Conservation (phyloP, 257 asterid genomes). For the Fraxinus pennsylvanica region DNA sequence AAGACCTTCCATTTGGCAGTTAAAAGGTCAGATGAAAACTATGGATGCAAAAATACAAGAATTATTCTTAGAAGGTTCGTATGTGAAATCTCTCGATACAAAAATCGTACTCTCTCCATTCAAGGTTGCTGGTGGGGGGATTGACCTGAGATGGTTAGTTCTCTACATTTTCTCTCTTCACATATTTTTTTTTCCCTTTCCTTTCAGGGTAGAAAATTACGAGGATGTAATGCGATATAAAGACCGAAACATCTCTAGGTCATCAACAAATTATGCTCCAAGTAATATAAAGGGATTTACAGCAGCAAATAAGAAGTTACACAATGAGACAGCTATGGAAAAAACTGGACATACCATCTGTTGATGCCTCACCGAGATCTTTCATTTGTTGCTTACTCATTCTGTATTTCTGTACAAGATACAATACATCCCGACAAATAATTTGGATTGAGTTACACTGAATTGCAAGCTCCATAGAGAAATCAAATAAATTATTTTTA, state of each 20-base stretch:
- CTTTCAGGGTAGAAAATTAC: neutral
- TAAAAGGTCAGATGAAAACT: slow-evolving; percentile 23
- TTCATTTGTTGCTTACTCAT: slow-evolving; percentile 85
- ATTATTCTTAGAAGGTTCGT: neutral
- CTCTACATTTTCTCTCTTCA: neutral
- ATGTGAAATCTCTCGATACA: too few relatives aligned
- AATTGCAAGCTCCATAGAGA: slow-evolving; percentile 13
- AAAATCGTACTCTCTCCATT: too few relatives aligned
- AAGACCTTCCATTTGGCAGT: slow-evolving; percentile 36
- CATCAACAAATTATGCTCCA: neutral
- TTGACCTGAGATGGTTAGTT: neutral
- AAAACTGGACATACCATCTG: slow-evolving; percentile 61
- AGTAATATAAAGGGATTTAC: neutral
- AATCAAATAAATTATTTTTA: too few relatives aligned
- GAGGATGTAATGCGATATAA: neutral
- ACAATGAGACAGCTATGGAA: slow-evolving; percentile 11
- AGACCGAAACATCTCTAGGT: neutral
- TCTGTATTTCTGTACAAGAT: slow-evolving; percentile 68
- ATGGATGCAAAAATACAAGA: neutral
- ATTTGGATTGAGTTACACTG: neutral
- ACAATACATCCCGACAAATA: slow-evolving; percentile 1
- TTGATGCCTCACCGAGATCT: slow-evolving; percentile 66
- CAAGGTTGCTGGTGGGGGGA: neutral
- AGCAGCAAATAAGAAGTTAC: slow-evolving; percentile 5
- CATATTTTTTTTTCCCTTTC: too few relatives aligned